phyloP scores from a whole-genome alignment of 257 asterid species.

The Ligustrum vulgare region DNA sequence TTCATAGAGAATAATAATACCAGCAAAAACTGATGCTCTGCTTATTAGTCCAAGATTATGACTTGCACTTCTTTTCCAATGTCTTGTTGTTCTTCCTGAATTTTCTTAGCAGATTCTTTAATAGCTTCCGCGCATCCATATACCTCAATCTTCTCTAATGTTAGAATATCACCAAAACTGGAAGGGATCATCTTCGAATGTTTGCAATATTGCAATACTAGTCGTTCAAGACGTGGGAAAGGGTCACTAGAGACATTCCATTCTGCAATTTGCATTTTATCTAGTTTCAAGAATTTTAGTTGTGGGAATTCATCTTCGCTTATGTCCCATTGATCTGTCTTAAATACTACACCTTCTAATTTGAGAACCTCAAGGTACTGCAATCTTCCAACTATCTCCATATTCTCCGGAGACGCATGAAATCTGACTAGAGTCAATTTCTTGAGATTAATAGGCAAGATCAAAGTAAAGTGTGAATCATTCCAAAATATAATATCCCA shows the following conservation, averaged over 20 bases:
- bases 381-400: no score
- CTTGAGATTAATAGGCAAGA: not conserved
- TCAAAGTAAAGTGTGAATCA: rapidly evolving
- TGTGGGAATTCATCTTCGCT: not conserved
- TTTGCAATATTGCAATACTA: constrained; percentile 17
- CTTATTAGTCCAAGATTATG: not conserved
- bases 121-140: not conserved
- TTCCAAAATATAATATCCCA: no score
- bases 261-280: not conserved
- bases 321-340: not conserved
- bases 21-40: no score
- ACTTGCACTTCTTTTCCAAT: not conserved
- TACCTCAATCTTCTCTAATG: constrained; percentile 2
- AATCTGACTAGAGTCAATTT: no score
- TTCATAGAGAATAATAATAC: no score
- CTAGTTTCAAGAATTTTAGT: constrained; percentile 15
- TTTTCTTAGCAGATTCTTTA: constrained; percentile 3
- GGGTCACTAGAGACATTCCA: constrained; percentile 1
- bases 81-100: not conserved
- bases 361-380: no score
- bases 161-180: not conserved
- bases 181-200: constrained; percentile 2
- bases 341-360: no score
- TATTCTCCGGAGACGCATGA: no score
- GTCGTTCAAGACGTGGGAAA: constrained; percentile 19